These are phyloP conservation scores for Dryas octopetala DNA, from an alignment of 306 rosid species.

Conservation along the genomic window DNA sequence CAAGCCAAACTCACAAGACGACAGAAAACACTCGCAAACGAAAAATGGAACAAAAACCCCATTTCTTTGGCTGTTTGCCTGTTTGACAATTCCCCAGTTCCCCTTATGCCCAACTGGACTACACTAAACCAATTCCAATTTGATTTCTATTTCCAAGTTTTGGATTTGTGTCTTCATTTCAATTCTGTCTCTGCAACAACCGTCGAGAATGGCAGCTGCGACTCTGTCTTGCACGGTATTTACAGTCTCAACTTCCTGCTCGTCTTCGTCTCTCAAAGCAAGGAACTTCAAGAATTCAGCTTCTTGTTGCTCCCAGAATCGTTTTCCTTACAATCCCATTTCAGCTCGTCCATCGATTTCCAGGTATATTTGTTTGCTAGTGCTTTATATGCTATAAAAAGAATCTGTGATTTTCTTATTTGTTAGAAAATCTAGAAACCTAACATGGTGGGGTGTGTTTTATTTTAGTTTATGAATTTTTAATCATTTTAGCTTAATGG, in stretches of 20 bases:
- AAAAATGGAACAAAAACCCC: background rate
- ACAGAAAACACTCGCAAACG: background rate
- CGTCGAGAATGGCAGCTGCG: constrained; percentile 36
- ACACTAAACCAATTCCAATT: background rate
- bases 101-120: too few species aligned
- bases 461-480: background rate
- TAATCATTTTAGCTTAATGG: background rate
- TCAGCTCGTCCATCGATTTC: constrained; percentile 33
- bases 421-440: background rate
- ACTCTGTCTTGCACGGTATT: constrained; percentile 33
- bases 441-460: background rate
- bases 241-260: constrained; percentile 29
- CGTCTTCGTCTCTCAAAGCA: constrained; percentile 31
- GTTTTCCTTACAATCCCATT: constrained; percentile 22
- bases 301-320: constrained; percentile 13
- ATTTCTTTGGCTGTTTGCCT: background rate
- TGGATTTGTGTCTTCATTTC: background rate
- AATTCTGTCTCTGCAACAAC: background rate
- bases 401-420: background rate
- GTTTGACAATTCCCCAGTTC: background rate
- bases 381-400: background rate
- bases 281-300: constrained; percentile 8
- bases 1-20: background rate
- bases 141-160: background rate
- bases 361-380: constrained; percentile 33